phyloP scores from a whole-genome alignment of 768 basidiomycete genomes.

The Kwoniella dendrophila region DNA sequence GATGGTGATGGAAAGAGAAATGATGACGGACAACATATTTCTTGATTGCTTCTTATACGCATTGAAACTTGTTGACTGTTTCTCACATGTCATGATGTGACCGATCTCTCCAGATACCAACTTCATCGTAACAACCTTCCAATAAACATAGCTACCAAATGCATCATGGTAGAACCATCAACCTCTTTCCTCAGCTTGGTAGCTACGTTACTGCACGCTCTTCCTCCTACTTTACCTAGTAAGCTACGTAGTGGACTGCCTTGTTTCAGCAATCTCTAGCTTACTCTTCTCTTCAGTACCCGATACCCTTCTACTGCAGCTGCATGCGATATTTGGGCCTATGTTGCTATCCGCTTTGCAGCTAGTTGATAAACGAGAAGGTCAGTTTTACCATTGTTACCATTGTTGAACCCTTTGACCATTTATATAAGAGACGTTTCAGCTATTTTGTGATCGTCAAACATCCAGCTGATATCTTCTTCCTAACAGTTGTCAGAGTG shows the following conservation, averaged over 20 bases:
- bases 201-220: constrained; percentile 31
- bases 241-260: not conserved
- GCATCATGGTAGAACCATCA: constrained; percentile 7
- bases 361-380: constrained; percentile 45
- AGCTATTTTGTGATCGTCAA: not conserved
- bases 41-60: too few species aligned
- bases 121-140: too few species aligned
- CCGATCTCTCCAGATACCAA: too few species aligned
- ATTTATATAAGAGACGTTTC: not conserved
- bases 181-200: constrained; percentile 30
- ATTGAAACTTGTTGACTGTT: not conserved
- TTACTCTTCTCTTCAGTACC: constrained; percentile 16
- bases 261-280: not conserved
- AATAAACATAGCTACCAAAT: too few species aligned
- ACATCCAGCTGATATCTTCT: constrained; percentile 11
- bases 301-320: constrained; percentile 40
- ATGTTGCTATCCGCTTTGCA: constrained; percentile 48
- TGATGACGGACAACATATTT: too few species aligned
- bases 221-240: constrained; percentile 32
- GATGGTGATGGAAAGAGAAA: not conserved
- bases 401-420: not conserved
- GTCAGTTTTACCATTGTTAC: constrained; percentile 20
- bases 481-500: constrained; percentile 34
- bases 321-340: constrained; percentile 42
- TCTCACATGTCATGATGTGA: not conserved